phyloP scores from a whole-genome alignment of 2,329 filamentous ascomycete genomes.

The Ophiostoma australiae region DNA sequence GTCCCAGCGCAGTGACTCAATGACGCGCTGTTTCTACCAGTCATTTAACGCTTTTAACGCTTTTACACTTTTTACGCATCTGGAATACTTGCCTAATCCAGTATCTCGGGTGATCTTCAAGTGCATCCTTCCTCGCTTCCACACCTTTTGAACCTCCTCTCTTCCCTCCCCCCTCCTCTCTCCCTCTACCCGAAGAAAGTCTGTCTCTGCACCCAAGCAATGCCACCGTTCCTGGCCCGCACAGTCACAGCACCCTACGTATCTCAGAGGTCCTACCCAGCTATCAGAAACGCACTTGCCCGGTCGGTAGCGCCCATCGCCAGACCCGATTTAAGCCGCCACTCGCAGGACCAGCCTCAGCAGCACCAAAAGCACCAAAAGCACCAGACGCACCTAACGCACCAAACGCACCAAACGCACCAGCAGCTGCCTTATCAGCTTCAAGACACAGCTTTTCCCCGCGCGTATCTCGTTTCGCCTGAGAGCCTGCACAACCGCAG shows the following conservation, averaged over 20 bases:
- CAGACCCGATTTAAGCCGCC: constrained; percentile 26
- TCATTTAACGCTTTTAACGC: background rate
- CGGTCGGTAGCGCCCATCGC: constrained; percentile 23
- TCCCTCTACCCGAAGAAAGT: background rate
- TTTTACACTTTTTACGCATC: background rate
- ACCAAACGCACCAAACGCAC: too few species aligned
- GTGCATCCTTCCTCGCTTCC: background rate
- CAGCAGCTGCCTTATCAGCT: constrained; percentile 1
- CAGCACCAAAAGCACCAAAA: background rate
- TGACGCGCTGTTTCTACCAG: background rate
- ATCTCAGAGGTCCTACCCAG: constrained; percentile 24
- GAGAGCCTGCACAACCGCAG: constrained; percentile 9
- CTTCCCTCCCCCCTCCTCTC: background rate
- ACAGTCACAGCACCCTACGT: constrained; percentile 2
- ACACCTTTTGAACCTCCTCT: background rate
- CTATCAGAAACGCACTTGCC: constrained; percentile 17
- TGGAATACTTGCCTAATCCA: constrained; percentile 13
- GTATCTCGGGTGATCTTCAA: constrained; percentile 2
- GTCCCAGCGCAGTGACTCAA: constrained; percentile 11
- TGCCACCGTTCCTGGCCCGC: constrained; percentile 21
- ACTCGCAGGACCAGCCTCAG: background rate
- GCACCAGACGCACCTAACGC: too few species aligned
- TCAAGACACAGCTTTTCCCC: constrained; percentile 12
- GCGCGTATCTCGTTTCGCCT: background rate
- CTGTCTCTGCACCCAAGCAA: constrained; percentile 10